Conservation (phyloP, 176 grass and related monocot species). For the Triticum turgidum region DNA sequence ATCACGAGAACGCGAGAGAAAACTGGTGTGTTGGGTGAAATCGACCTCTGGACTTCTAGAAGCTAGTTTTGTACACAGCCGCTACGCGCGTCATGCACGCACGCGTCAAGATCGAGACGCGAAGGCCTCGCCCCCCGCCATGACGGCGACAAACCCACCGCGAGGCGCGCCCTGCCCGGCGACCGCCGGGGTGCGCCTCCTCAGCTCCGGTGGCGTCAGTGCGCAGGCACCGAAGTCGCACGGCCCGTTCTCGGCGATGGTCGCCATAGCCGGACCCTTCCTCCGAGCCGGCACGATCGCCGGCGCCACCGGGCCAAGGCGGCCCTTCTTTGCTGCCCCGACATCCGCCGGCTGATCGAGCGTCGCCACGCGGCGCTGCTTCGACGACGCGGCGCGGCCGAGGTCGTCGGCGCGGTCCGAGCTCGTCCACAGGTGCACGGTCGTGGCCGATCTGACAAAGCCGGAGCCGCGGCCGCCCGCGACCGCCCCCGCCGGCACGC, state of each 20-base stretch:
- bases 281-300: not conserved
- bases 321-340: not conserved
- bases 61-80: not conserved
- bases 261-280: constrained; percentile 28
- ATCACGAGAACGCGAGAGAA: not conserved
- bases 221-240: constrained; percentile 36
- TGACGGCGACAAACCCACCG: constrained; percentile 10
- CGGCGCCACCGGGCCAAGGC: not conserved
- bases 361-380: constrained; percentile 22
- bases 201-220: not conserved
- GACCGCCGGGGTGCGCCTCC: not conserved
- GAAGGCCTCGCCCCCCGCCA: not conserved
- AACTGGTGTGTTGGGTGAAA: not conserved
- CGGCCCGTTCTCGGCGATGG: constrained; percentile 50
- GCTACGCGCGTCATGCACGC: not conserved
- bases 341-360: not conserved
- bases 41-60: not conserved
- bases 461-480: constrained; percentile 28
- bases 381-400: constrained; percentile 38
- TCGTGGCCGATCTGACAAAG: constrained; percentile 21
- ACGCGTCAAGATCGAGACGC: not conserved
- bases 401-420: constrained; percentile 44
- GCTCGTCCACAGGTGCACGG: constrained; percentile 14
- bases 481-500: not conserved
- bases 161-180: too few relatives aligned